Percentiles rank a stretch among this genome's conserved stretches.
Conservation (phyloP, 257 asterid species). For the Catharanthus roseus region DNA sequence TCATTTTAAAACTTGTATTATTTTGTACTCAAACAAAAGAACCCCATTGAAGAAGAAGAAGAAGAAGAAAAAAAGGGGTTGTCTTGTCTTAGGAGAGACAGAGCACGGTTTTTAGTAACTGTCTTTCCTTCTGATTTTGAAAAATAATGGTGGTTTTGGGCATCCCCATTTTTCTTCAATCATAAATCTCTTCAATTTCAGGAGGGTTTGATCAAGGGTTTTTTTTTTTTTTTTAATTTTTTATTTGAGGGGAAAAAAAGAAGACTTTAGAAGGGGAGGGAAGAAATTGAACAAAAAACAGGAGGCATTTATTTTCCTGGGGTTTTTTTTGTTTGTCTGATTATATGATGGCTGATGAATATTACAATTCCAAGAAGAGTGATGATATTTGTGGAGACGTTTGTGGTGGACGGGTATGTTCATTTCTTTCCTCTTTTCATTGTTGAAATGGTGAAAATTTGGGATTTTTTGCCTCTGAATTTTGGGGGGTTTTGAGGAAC, state of each 20-base stretch:
- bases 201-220: slow-evolving; percentile 6
- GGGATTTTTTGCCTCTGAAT: slow-evolving; percentile 1
- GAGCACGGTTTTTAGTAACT: neutral
- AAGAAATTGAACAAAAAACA: neutral
- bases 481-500: neutral
- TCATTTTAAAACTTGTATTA: neutral
- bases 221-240: neutral
- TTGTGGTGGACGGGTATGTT: slow-evolving; percentile 55
- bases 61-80: neutral
- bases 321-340: too few relatives aligned
- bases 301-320: too few relatives aligned
- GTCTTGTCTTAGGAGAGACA: neutral
- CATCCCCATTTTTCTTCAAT: too few relatives aligned
- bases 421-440: neutral
- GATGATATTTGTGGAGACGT: slow-evolving; percentile 50
- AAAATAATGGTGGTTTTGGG: neutral
- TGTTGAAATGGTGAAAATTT: slow-evolving; percentile 6
- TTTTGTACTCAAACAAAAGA: neutral
- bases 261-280: neutral
- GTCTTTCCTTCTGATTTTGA: neutral
- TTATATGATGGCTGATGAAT: slow-evolving; percentile 34
- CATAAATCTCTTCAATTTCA: neutral
- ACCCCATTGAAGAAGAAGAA: neutral
- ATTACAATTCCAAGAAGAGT: slow-evolving; percentile 45
- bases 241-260: neutral